phyloP scores from a whole-genome alignment of 1,284 basidiomycete species.

The Amylostereum areolatum region DNA sequence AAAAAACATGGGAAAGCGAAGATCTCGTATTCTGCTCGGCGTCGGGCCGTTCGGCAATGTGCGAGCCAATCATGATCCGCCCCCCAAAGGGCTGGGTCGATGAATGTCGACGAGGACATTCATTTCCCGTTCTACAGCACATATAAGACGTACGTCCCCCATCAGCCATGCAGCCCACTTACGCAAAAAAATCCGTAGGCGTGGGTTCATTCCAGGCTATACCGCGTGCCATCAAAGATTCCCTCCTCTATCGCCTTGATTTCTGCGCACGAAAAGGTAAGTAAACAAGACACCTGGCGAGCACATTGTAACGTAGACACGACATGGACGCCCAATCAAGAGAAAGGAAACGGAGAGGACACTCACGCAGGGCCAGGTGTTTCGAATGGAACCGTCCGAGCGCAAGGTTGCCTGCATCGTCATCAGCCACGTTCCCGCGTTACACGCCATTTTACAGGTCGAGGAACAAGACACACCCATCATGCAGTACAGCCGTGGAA shows the following conservation, averaged over 20 bases:
- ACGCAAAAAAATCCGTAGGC: too few species aligned
- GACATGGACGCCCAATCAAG: background rate
- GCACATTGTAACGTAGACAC: background rate
- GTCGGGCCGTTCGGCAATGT: too few species aligned
- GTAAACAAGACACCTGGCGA: background rate
- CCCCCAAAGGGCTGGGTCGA: too few species aligned
- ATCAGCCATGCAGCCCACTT: too few species aligned
- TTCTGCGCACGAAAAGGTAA: slow-evolving; percentile 10
- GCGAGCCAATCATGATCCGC: too few species aligned
- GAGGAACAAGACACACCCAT: slow-evolving; percentile 15
- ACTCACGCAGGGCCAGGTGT: slow-evolving; percentile 33
- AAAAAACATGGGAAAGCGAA: too few species aligned
- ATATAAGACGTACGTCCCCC: too few species aligned
- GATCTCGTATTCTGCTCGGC: too few species aligned
- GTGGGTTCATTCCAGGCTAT: background rate
- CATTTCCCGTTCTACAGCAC: too few species aligned
- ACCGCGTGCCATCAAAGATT: slow-evolving; percentile 10
- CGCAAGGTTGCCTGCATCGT: slow-evolving; percentile 25
- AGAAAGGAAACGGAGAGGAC: background rate
- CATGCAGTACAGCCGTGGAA: slow-evolving; percentile 23
- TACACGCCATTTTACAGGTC: background rate
- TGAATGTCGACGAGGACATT: too few species aligned
- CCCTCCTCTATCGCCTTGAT: slow-evolving; percentile 19
- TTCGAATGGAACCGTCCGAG: slow-evolving; percentile 33
- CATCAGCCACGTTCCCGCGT: background rate